phyloP scores from a whole-genome alignment of 352 stramenopile species.

The Elongisporangium anandrum region DNA sequence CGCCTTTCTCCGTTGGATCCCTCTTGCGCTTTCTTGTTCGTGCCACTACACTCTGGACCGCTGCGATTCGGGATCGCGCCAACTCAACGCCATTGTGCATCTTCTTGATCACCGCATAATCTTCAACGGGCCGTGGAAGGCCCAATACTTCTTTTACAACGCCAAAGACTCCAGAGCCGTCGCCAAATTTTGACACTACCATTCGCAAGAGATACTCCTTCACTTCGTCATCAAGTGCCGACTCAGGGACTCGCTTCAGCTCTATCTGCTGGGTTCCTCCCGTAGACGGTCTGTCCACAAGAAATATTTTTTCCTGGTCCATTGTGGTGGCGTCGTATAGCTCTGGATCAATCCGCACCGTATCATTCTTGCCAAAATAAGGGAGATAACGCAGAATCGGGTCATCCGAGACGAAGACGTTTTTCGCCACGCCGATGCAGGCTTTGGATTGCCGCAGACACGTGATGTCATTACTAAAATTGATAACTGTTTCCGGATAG shows the following conservation, averaged over 20 bases:
- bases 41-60: slow-evolving; percentile 19
- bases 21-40: not conserved
- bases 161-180: slow-evolving; percentile 38
- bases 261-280: slow-evolving; percentile 2
- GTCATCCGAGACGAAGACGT: slow-evolving; percentile 77
- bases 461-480: slow-evolving; percentile 39
- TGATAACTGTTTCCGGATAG: slow-evolving; percentile 49
- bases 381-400: slow-evolving; percentile 83
- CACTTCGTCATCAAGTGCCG: slow-evolving; percentile 46
- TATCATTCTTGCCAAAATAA: slow-evolving; percentile 80
- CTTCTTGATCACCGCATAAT: slow-evolving; percentile 48
- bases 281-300: not conserved
- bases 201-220: slow-evolving; percentile 57
- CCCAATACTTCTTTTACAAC: slow-evolving; percentile 24
- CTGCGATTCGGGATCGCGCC: slow-evolving; percentile 18
- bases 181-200: slow-evolving; percentile 40
- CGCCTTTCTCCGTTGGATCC: not conserved
- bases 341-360: slow-evolving; percentile 53
- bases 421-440: slow-evolving; percentile 72
- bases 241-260: slow-evolving; percentile 17
- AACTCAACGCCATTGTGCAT: slow-evolving; percentile 15
- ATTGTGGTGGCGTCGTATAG: slow-evolving; percentile 59
- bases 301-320: slow-evolving; percentile 23
- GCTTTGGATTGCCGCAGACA: slow-evolving; percentile 46
- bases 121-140: slow-evolving; percentile 29